Evolutionary conservation across 148 eudicot genomes (phyloP), one percentile per base, ranked within the genome.

Genomic region (Chenopodium berlandieri): DNA sequence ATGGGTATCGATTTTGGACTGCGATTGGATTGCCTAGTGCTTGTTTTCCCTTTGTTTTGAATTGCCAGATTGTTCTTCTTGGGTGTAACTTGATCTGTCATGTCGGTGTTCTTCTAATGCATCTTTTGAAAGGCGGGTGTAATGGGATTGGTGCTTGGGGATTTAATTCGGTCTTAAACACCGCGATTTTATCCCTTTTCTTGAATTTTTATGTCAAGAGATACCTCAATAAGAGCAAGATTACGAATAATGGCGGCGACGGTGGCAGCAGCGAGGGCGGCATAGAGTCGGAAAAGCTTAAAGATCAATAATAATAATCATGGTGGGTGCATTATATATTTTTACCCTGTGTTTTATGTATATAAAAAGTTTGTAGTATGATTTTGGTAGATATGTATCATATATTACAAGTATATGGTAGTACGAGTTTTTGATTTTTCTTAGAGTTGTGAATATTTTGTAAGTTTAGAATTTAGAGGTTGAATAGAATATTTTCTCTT

Each of bases 111-210:
- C 82, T 95, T 2, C 11, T 89, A n/a, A 64, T 95, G 71, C 97
- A 95, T 54, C 83, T 93, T 0, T 63, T 83, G 7, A 90, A 88
- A 46, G 99, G 99, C 0, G 97, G 99, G 1, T 95, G 99, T 30
- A 95, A 95, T 58, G 99, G 97, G 1, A 90, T 95, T 40, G 95
- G 92, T 1, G 97, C 99, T 1, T 95, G 97, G 99, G 82, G 87
- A 0, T 87, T 92, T 44, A 95, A 95, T 71, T 88, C 97, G 0
- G 90, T 92, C 1, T 83, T 95, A 1, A 95, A 95, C 16, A 88
- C 77, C 0, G 94, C 93, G 7, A 89, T 92, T 82, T 75, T 93
- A 72, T 22, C 93, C n/a, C 79, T 95, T 8, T 90, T 92, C 60
- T 50, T 93, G 73, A 91, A 91, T 63, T 95, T 89, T 81, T 93